These are phyloP conservation scores for Lactifluus subvellereus DNA, from an alignment of 768 basidiomycete species.

Conservation along the genomic window DNA sequence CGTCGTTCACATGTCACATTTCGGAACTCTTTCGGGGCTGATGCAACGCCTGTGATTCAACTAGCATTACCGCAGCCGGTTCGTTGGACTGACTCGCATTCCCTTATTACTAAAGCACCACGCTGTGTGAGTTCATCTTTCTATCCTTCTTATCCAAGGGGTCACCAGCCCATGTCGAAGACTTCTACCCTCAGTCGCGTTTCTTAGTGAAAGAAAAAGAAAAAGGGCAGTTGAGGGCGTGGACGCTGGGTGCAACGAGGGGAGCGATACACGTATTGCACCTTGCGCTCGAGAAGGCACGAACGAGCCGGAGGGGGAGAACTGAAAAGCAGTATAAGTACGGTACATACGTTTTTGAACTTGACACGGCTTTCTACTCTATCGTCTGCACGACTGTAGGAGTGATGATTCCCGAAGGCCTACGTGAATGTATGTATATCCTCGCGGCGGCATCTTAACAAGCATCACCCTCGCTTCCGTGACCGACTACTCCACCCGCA, in stretches of 20 bases:
- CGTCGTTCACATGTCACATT: background rate
- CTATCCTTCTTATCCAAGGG: no score
- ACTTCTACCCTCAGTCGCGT: background rate
- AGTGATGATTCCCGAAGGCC: background rate
- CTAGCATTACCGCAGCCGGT: no score
- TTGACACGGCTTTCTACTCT: conserved; percentile 8
- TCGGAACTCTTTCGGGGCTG: no score
- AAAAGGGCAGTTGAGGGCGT: background rate
- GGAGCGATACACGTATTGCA: background rate
- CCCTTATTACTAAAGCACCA: no score
- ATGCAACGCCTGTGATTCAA: no score
- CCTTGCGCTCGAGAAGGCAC: background rate
- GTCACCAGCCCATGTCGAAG: no score
- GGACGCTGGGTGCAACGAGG: background rate
- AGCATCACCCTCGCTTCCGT: background rate
- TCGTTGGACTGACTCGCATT: no score
- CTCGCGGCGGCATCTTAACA: background rate
- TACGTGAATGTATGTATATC: background rate
- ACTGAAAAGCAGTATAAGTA: conserved; percentile 14
- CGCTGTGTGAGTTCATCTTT: no score
- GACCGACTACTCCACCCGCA: conserved; percentile 3
- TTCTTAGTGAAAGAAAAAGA: background rate
- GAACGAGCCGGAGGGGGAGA: background rate
- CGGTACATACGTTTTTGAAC: conserved; percentile 8
- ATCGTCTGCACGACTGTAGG: conserved; percentile 4